These are phyloP conservation scores for Suhomyces faveliae DNA, from an alignment of 805 yeast species.

Conservation along the genomic window DNA sequence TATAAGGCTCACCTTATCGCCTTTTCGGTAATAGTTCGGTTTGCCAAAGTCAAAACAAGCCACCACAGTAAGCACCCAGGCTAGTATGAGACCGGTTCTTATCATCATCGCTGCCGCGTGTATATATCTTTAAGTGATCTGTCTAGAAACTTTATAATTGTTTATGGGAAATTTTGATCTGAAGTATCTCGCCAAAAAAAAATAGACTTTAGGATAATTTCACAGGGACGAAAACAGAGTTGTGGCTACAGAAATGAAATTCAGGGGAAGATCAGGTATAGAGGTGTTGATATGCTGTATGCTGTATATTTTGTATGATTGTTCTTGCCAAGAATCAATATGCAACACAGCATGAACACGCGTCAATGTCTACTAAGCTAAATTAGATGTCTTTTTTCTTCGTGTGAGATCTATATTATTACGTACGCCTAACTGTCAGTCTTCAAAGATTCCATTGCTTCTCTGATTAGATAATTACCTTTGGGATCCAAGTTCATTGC, in stretches of 20 bases:
- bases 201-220: not conserved
- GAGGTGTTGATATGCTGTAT: no score
- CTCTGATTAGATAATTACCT: conserved; percentile 80
- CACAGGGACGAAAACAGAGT: not conserved
- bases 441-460: conserved; percentile 65
- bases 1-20: conserved; percentile 63
- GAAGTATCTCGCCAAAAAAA: conserved; percentile 1
- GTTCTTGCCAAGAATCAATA: not conserved
- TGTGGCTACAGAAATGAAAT: not conserved
- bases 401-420: not conserved
- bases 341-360: not conserved
- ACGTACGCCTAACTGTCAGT: not conserved
- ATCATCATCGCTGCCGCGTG: not conserved
- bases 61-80: not conserved
- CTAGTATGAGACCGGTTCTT: not conserved
- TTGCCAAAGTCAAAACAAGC: conserved; percentile 22
- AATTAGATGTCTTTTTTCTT: not conserved
- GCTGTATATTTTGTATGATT: no score
- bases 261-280: no score
- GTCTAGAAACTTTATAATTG: not conserved
- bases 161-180: not conserved
- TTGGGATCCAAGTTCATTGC: conserved; percentile 92
- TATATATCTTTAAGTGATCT: not conserved
- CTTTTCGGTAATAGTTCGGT: conserved; percentile 40
- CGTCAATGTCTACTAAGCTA: not conserved